Base-by-base conservation (phyloP, 2,329 filamentous ascomycete species). In the Penicillium sp. region DNA sequence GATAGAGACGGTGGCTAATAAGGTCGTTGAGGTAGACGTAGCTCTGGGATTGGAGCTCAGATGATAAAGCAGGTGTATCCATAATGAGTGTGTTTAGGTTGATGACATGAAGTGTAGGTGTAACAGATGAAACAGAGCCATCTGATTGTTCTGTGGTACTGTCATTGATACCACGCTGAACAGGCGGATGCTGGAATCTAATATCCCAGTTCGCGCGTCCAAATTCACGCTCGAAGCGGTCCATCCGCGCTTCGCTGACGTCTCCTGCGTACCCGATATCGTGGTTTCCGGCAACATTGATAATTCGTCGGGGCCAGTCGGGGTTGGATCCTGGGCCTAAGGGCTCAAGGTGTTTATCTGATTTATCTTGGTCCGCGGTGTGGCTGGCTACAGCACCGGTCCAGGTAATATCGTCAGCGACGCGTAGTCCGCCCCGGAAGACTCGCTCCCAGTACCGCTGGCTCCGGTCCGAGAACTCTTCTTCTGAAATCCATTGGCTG, bases 241-340 rank as follows among this genome's bases (percentile, higher is more conserved):
- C 80, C 53, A 97, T 80, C 3, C 92, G 86, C 59, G 86, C 81
- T n/a, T 82, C 77, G 41, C 89, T 91, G 59, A 98, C 82, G 73
- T 99, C 95, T 3, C 95, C 95, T 0, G 93, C 91, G 72, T 99
- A 99, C 33, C 95, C 95, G 68, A 99, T 88, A 73, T 99, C 95
- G 71, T 99, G 95, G 70, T 99, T 99, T 1, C 95, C 95, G 0
- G 87, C 92, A 26, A 98, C 86, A 65, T 96, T 96, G 71, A 99
- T 91, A 61, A 97, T 82, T 54, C 89, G 84, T 41, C 80, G 82
- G n/a, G 81, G 75, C 95, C 95, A 98, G 2, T 75, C 73, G 6
- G 79, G 75, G 58, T 82, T 76, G 16, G 67, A 53, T 61, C 66
- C 59, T 9, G 59, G 55, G 22, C 74, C 73, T 6, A 76, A 59